These are phyloP conservation scores for Xylariaceae sp. DNA, from an alignment of 2,329 filamentous ascomycete genomes.

Conservation along the genomic window DNA sequence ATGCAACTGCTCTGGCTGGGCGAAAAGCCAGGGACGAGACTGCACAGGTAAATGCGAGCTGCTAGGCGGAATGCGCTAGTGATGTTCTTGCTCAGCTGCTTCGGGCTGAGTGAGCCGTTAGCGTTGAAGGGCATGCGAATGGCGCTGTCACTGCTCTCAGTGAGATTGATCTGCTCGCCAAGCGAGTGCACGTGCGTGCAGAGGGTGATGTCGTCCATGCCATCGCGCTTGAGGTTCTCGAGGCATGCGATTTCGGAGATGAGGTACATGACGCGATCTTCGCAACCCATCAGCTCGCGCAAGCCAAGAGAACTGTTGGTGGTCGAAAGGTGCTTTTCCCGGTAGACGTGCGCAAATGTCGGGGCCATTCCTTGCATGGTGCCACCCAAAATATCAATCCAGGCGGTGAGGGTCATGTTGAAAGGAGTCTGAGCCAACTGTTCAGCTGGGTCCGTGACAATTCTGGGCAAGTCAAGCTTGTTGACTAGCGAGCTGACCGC, in stretches of 20 bases:
- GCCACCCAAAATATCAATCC: slow-evolving; percentile 95
- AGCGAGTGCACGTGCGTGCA: slow-evolving; percentile 88
- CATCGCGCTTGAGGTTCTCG: slow-evolving; percentile 76
- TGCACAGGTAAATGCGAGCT: slow-evolving; percentile 94
- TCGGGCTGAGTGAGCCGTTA: slow-evolving; percentile 71
- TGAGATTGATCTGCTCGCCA: slow-evolving; percentile 77
- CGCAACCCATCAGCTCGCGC: slow-evolving; percentile 92
- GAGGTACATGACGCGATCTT: slow-evolving; percentile 95
- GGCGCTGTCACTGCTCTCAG: slow-evolving; percentile 59
- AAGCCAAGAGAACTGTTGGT: slow-evolving; percentile 63
- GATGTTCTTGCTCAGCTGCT: slow-evolving; percentile 82
- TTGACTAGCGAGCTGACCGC: slow-evolving; percentile 79
- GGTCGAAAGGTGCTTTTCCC: slow-evolving; percentile 78
- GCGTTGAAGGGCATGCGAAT: slow-evolving; percentile 58
- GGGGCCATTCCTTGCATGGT: slow-evolving; percentile 86
- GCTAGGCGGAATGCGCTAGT: slow-evolving; percentile 86
- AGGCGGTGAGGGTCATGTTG: slow-evolving; percentile 89
- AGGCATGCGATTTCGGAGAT: slow-evolving; percentile 97
- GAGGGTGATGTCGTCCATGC: slow-evolving; percentile 78
- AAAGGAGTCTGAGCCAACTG: slow-evolving; percentile 67
- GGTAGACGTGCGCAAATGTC: slow-evolving; percentile 88
- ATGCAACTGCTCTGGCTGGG: slow-evolving; percentile 68
- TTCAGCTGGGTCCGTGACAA: slow-evolving; percentile 57
- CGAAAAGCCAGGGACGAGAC: slow-evolving; percentile 82
- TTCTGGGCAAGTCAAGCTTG: slow-evolving; percentile 71